Conservation (phyloP, 2,329 filamentous ascomycete species). For the Sporothrix humicola region DNA sequence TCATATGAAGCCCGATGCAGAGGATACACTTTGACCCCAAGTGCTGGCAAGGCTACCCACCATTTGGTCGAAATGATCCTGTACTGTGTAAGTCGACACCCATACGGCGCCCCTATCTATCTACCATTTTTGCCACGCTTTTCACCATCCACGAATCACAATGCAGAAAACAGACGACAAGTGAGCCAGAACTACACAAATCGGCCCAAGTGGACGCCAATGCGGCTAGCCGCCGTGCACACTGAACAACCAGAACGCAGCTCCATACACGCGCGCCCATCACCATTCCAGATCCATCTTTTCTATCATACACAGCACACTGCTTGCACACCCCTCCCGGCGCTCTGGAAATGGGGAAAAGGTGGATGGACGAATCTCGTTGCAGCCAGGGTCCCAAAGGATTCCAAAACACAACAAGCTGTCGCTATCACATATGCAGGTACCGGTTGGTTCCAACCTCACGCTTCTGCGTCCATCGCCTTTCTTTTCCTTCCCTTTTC, state of each 20-base stretch:
- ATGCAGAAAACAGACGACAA: conserved; percentile 5
- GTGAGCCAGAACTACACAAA: neutral
- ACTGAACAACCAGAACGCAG: neutral
- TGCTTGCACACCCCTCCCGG: conserved; percentile 8
- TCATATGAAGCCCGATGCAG: neutral
- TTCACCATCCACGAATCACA: conserved; percentile 11
- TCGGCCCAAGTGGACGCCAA: neutral
- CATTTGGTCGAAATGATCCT: neutral
- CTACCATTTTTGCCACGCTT: neutral
- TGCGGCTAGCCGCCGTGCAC: conserved; percentile 26
- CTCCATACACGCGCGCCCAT: neutral
- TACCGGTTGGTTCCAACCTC: conserved; percentile 15
- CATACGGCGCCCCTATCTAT: neutral
- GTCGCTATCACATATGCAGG: conserved; percentile 27
- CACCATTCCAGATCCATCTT: neutral
- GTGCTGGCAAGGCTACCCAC: neutral
- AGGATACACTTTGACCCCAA: too few relatives aligned
- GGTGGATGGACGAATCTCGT: neutral
- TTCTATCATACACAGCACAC: neutral
- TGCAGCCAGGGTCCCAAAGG: neutral
- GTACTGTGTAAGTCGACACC: neutral
- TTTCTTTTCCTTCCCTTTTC: neutral
- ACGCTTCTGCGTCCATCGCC: conserved; percentile 9
- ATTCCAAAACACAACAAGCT: neutral
- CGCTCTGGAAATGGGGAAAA: conserved; percentile 7